Evolutionary conservation across 371 early-diverging fungal genomes (phyloP).

Genomic region (Coemansia sp.): DNA sequence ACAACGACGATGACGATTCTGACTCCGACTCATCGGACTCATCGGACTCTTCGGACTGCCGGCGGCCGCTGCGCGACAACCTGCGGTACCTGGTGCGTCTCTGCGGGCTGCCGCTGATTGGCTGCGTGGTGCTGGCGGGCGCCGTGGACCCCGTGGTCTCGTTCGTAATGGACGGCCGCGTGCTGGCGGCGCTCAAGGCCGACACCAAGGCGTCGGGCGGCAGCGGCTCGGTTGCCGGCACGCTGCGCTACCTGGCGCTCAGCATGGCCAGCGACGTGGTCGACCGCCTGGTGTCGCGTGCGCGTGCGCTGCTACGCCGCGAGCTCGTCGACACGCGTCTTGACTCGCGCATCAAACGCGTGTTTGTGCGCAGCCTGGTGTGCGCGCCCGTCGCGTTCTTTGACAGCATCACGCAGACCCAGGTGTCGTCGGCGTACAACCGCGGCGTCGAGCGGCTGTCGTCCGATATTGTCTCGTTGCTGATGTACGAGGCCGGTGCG

Average conservation of each 20-base stretch:
- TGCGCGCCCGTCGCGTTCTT: slow-evolving; percentile 77
- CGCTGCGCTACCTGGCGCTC: slow-evolving; percentile 25
- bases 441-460: slow-evolving; percentile 1
- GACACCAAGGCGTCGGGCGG: slow-evolving; percentile 44
- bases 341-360: slow-evolving; percentile 1
- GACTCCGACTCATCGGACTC: too few relatives aligned
- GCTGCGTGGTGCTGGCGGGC: slow-evolving; percentile 16
- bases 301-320: neutral
- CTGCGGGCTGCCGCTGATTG: slow-evolving; percentile 21
- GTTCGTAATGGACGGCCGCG: slow-evolving; percentile 26
- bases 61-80: slow-evolving; percentile 30
- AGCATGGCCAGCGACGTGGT: slow-evolving; percentile 18
- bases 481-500: neutral
- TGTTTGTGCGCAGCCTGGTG: slow-evolving; percentile 13
- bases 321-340: slow-evolving; percentile 1
- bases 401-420: slow-evolving; percentile 17
- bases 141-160: slow-evolving; percentile 15
- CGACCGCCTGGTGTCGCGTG: neutral
- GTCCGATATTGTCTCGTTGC: neutral
- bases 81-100: slow-evolving; percentile 9
- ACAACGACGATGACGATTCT: slow-evolving; percentile 26
- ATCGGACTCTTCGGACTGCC: too few relatives aligned
- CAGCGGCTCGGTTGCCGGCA: slow-evolving; percentile 12
- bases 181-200: slow-evolving; percentile 28
- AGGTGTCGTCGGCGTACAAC: slow-evolving; percentile 18